Evolutionary conservation across 768 basidiomycete species (phyloP).

Genomic region (Tricholomella constricta): DNA sequence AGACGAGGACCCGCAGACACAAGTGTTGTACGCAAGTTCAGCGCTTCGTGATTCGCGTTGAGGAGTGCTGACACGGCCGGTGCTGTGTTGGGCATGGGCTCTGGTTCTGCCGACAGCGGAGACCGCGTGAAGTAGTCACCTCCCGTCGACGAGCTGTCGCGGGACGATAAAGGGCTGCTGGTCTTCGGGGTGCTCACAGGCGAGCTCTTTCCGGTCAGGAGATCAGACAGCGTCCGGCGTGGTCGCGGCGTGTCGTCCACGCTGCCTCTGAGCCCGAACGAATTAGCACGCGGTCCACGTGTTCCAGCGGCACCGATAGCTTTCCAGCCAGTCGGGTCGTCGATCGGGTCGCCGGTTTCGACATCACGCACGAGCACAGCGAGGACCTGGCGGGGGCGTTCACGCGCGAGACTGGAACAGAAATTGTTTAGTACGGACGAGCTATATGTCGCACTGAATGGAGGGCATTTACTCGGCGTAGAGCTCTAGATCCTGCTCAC

Average conservation of each 20-base stretch:
- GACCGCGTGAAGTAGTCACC: conserved; percentile 23
- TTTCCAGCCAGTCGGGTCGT: conserved; percentile 65
- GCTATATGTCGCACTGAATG: background rate
- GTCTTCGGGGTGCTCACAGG: background rate
- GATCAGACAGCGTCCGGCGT: conserved; percentile 11
- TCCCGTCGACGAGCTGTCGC: background rate
- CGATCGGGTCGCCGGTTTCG: conserved; percentile 43
- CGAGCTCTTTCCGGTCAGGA: conserved; percentile 5
- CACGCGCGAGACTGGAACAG: conserved; percentile 54
- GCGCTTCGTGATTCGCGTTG: background rate
- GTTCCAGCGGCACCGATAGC: conserved; percentile 31
- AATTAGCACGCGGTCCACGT: conserved; percentile 16
- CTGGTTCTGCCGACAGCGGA: conserved; percentile 24
- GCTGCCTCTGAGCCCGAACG: background rate
- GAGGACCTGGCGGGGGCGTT: conserved; percentile 68
- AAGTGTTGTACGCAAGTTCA: conserved; percentile 3
- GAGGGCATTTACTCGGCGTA: conserved; percentile 62
- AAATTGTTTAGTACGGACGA: background rate
- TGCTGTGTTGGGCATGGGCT: conserved; percentile 10
- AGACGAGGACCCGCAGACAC: background rate
- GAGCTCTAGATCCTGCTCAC: conserved; percentile 94
- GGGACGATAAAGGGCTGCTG: background rate
- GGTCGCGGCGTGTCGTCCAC: conserved; percentile 11
- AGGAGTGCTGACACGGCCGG: background rate
- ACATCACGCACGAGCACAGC: conserved; percentile 87